These are phyloP conservation scores for Candida montana DNA, from an alignment of 805 yeast genomes.

Conservation along the genomic window DNA sequence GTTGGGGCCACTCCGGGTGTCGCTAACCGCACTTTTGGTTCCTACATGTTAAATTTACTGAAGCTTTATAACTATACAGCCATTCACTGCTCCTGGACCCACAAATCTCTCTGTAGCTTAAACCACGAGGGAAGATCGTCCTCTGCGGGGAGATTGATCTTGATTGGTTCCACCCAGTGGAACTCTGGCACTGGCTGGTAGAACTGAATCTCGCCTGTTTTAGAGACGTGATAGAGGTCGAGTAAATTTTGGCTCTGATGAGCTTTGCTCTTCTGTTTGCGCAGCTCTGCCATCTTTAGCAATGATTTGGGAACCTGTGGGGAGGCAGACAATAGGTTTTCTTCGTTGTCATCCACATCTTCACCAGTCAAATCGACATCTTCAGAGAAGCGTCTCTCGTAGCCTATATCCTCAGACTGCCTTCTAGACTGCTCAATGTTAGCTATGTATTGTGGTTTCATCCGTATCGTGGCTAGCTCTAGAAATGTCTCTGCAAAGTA, in stretches of 20 bases:
- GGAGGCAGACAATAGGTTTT: slow-evolving; percentile 43
- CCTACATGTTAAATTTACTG: no score
- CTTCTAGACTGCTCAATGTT: slow-evolving; percentile 6
- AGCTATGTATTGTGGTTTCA: slow-evolving; percentile 20
- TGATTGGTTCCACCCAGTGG: slow-evolving; percentile 15
- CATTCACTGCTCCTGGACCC: slow-evolving; percentile 59
- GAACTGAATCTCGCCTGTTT: slow-evolving; percentile 13
- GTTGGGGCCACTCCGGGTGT: neutral
- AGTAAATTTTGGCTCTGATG: slow-evolving; percentile 5
- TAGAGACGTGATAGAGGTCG: slow-evolving; percentile 5
- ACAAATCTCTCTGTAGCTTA: slow-evolving; percentile 50
- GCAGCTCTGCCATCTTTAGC: slow-evolving; percentile 46
- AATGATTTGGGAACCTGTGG: slow-evolving; percentile 66
- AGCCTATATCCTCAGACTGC: slow-evolving; percentile 23
- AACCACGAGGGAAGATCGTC: slow-evolving; percentile 74
- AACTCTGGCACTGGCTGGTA: slow-evolving; percentile 18
- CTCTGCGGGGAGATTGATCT: slow-evolving; percentile 47
- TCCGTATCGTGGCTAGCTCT: slow-evolving; percentile 60
- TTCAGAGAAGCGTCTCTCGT: slow-evolving; percentile 12
- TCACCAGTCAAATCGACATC: slow-evolving; percentile 11
- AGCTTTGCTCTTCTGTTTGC: slow-evolving; percentile 25
- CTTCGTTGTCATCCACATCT: slow-evolving; percentile 19
- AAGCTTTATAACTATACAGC: no score
- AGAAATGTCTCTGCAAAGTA: slow-evolving; percentile 79
- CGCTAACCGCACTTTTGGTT: no score